Percentiles rank a stretch among this genome's conserved stretches.
Evolutionary conservation across 1,284 basidiomycete genomes (phyloP).

Genomic region (Microbotryum saponariae): DNA sequence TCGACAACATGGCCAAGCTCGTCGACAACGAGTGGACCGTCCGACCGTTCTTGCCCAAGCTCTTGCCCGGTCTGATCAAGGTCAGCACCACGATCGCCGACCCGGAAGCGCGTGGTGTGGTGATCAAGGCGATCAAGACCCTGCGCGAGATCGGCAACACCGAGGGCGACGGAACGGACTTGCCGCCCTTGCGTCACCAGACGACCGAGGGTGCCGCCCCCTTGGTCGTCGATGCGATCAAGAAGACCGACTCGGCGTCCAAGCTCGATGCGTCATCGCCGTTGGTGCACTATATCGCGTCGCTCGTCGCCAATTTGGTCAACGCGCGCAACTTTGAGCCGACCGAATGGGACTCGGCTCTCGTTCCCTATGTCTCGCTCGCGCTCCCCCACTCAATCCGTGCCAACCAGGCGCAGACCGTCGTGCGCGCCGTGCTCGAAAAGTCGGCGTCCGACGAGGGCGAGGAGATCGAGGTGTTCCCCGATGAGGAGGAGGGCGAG

Average conservation of each 20-base stretch:
- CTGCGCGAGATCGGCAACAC: slow-evolving; percentile 88
- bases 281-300: slow-evolving; percentile 63
- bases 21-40: slow-evolving; percentile 92
- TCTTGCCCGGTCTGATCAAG: slow-evolving; percentile 90
- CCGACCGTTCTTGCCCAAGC: slow-evolving; percentile 90
- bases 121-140: slow-evolving; percentile 80
- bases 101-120: slow-evolving; percentile 86
- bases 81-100: slow-evolving; percentile 85
- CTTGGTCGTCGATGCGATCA: slow-evolving; percentile 67
- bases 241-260: slow-evolving; percentile 58
- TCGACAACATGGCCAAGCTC: slow-evolving; percentile 98
- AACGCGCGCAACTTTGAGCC: slow-evolving; percentile 87
- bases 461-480: slow-evolving; percentile 60
- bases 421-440: slow-evolving; percentile 79
- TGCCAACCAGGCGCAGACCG: slow-evolving; percentile 58
- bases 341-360: slow-evolving; percentile 68
- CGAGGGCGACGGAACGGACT: slow-evolving; percentile 70
- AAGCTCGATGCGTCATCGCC: slow-evolving; percentile 47
- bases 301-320: slow-evolving; percentile 74
- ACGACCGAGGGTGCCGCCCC: slow-evolving; percentile 60
- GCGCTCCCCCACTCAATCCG: slow-evolving; percentile 46
- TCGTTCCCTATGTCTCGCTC: slow-evolving; percentile 69
- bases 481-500: slow-evolving; percentile 94
- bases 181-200: slow-evolving; percentile 69
- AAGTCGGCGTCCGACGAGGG: slow-evolving; percentile 72